Conservation (phyloP, 2,329 filamentous ascomycete genomes). For the Atkinsonella hypoxylon region DNA sequence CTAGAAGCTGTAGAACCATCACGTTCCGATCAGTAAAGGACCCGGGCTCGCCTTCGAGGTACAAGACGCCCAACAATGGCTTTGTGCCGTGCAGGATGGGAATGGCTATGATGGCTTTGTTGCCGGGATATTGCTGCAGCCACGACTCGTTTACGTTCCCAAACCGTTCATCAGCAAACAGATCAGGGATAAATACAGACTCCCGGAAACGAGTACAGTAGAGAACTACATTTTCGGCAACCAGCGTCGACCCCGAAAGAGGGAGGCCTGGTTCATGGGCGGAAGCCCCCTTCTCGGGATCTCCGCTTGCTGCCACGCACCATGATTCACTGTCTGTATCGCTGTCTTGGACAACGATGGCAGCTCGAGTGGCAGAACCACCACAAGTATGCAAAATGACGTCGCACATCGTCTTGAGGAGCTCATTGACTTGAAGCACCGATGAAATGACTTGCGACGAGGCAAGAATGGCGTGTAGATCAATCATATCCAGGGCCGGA, state of each 20-base stretch:
- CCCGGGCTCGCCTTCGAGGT: conserved; percentile 62
- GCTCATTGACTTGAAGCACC: conserved; percentile 60
- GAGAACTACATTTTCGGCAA: conserved; percentile 66
- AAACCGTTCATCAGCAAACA: conserved; percentile 65
- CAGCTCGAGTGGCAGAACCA: conserved; percentile 55
- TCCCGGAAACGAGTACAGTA: conserved; percentile 70
- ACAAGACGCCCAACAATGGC: conserved; percentile 59
- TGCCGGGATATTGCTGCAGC: conserved; percentile 54
- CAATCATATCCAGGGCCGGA: conserved; percentile 71
- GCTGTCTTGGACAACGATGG: conserved; percentile 61
- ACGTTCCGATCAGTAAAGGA: conserved; percentile 67
- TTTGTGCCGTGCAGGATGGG: conserved; percentile 65
- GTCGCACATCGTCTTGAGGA: conserved; percentile 70
- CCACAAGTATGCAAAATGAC: conserved; percentile 71
- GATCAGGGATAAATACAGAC: conserved; percentile 60
- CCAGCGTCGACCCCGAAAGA: conserved; percentile 50
- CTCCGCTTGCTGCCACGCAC: conserved; percentile 63
- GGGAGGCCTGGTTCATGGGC: conserved; percentile 55
- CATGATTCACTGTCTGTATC: conserved; percentile 41
- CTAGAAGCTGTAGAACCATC: conserved; percentile 55
- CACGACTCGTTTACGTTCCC: conserved; percentile 62
- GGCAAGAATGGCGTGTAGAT: conserved; percentile 65
- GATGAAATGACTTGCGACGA: conserved; percentile 73
- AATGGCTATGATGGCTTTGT: conserved; percentile 67
- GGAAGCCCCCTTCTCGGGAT: conserved; percentile 55